phyloP scores from a whole-genome alignment of 2,329 filamentous ascomycete genomes.

The Aspergillus neotritici region DNA sequence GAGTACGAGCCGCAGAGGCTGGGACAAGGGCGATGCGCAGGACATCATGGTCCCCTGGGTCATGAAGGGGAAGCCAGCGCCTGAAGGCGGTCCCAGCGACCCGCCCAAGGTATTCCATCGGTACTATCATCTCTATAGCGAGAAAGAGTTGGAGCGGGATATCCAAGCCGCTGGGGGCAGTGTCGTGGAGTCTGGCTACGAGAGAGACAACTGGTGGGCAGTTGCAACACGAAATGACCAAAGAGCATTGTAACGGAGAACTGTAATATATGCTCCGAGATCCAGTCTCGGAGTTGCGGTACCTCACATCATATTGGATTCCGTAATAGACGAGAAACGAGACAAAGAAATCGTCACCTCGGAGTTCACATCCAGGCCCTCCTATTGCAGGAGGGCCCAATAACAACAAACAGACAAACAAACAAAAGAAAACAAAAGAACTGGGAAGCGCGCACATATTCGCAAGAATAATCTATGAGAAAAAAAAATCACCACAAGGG shows the following conservation, averaged over 20 bases:
- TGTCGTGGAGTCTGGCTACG: conserved; percentile 78
- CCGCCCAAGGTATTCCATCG: conserved; percentile 59
- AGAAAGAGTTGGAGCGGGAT: conserved; percentile 81
- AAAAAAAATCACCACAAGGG: conserved; percentile 13
- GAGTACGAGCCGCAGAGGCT: conserved; percentile 75
- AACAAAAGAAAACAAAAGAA: conserved; percentile 10
- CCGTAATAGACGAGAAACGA: conserved; percentile 8
- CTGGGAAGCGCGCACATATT: no score
- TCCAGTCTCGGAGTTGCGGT: conserved; percentile 25
- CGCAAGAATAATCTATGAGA: conserved; percentile 23
- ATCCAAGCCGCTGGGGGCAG: conserved; percentile 66
- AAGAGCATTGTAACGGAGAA: conserved; percentile 14
- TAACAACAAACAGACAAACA: neutral
- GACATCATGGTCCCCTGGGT: conserved; percentile 98
- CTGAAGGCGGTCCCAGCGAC: conserved; percentile 39
- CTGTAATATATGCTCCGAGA: conserved; percentile 19
- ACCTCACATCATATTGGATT: conserved; percentile 7
- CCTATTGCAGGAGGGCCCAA: neutral
- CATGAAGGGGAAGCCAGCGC: conserved; percentile 43
- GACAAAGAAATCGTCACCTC: conserved; percentile 5
- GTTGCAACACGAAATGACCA: conserved; percentile 47
- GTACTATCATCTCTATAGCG: conserved; percentile 88
- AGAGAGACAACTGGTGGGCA: conserved; percentile 98
- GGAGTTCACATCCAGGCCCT: conserved; percentile 1
- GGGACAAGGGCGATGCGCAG: conserved; percentile 76